Evolutionary conservation across 2,329 filamentous ascomycete species (phyloP).

Genomic region (Coleophoma eucalyptorum): DNA sequence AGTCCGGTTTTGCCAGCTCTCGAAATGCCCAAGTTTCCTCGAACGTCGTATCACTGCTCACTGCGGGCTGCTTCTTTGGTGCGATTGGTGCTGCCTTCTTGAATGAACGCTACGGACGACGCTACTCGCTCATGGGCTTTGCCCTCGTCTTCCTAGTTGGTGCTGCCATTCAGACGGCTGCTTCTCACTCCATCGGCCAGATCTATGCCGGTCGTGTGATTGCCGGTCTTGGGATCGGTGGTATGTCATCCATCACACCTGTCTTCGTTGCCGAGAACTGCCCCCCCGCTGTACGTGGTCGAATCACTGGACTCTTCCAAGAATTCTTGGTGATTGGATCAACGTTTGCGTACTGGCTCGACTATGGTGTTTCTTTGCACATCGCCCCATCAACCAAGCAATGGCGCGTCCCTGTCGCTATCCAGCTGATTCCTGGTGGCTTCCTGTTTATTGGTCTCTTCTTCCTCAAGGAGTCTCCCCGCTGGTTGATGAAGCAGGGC

Average conservation of each 20-base stretch:
- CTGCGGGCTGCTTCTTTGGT: constrained; percentile 46
- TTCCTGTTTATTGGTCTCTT: constrained; percentile 67
- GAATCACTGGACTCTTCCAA: constrained; percentile 33
- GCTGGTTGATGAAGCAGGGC: constrained; percentile 65
- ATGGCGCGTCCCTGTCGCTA: constrained; percentile 44
- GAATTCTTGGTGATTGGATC: constrained; percentile 31
- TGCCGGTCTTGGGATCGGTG: constrained; percentile 43
- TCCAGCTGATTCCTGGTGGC: constrained; percentile 40
- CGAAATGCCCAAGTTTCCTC: constrained; percentile 13
- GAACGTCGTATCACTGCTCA: constrained; percentile 44
- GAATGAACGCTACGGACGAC: constrained; percentile 40
- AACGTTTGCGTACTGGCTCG: constrained; percentile 37
- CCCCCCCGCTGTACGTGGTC: constrained; percentile 36
- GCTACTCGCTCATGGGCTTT: constrained; percentile 37
- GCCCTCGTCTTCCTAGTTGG: constrained; percentile 36
- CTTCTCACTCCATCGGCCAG: constrained; percentile 36
- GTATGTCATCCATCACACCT: constrained; percentile 35
- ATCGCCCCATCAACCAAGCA: constrained; percentile 34
- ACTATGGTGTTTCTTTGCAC: constrained; percentile 40
- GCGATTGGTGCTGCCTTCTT: constrained; percentile 44
- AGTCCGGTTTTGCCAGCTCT: constrained; percentile 11
- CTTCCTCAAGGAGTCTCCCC: constrained; percentile 64
- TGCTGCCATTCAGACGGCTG: constrained; percentile 40
- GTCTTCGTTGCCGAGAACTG: constrained; percentile 35
- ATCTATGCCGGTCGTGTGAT: constrained; percentile 44